Base-by-base conservation (phyloP, 2,329 filamentous ascomycete genomes). In the Calonectria hongkongensis region DNA sequence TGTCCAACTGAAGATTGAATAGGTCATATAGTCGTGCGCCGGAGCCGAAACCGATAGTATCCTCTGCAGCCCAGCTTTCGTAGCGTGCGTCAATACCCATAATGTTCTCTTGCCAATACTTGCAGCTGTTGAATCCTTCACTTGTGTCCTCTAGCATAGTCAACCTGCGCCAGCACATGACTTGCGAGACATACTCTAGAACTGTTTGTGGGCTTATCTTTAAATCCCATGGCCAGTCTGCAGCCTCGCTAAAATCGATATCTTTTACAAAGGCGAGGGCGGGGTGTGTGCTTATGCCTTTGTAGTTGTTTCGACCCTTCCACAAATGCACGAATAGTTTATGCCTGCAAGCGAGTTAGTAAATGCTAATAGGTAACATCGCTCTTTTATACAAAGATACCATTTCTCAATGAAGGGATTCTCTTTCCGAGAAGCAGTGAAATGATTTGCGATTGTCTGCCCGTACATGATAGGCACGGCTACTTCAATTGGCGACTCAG, bases 161-260 rank as follows among this genome's bases (percentile, higher is more conserved):
- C 36, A 82, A 48, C 3, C 80, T 76, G 8, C 76, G 68, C 85
- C 85, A 87, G 15, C 81, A 80, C 4, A 85, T 72, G 36, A 85
- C 81, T 50, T 86, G 86, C 1, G 79, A 76, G 9, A 85, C 80
- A 60, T 87, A 87, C 16, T 86, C 84, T 33, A 85, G 67, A 0
- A 85, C 68, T 0, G 79, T 80, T 2, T 77, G 72, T 2, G 81
- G 79, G 2, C 80, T 79, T 41, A 74, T 69, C 51, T 74, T 75
- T 50, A 74, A 68, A 10, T 82, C 82, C 76, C 81, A 86, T 18
- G 82, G 81, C 80, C 80, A 83, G 0, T 76, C 73, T 69, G 79
- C 80, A 3, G 81, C 80, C 4, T 79, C 76, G 4, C 74, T 71
- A 21, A 82, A 74, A 9, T 80, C 75, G 21, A 82, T 65, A 4